Conservation (phyloP, 129 eudicot species). For the Heracleum sosnowskyi region DNA sequence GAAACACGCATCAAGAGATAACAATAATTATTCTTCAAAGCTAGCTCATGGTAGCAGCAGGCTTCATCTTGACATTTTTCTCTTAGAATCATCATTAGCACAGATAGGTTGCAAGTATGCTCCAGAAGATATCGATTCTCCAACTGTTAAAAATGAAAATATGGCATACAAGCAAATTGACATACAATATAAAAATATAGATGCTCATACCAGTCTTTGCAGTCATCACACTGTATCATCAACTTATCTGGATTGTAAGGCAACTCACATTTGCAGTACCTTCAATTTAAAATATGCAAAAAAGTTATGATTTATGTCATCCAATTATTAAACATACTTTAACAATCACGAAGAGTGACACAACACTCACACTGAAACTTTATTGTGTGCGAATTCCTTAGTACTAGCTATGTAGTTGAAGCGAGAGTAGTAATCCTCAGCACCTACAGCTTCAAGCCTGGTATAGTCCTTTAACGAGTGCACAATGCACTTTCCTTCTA, state of each 20-base stretch:
- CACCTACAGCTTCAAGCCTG: conserved; percentile 59
- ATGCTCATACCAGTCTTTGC: conserved; percentile 53
- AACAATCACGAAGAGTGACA: neutral
- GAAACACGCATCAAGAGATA: neutral
- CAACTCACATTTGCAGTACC: conserved; percentile 36
- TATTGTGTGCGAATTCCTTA: conserved; percentile 51
- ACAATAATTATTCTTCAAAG: neutral
- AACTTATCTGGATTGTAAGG: conserved; percentile 49
- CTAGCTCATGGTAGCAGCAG: neutral
- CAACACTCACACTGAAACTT: conserved; percentile 47
- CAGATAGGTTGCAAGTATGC: neutral
- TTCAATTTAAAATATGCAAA: conserved; percentile 18
- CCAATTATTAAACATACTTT: neutral
- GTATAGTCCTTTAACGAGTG: conserved; percentile 64
- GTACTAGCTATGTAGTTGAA: conserved; percentile 56
- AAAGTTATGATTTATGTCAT: neutral
- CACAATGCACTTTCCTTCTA: conserved; percentile 62
- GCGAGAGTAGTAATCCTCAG: conserved; percentile 59
- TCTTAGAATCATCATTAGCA: neutral
- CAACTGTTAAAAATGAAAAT: neutral
- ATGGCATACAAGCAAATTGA: neutral
- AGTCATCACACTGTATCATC: conserved; percentile 59
- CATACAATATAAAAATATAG: neutral
- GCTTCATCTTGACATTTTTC: neutral
- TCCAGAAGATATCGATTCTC: too few species aligned